Evolutionary conservation across 2,329 filamentous ascomycete genomes (phyloP).

Genomic region (Ophiostoma sp.): DNA sequence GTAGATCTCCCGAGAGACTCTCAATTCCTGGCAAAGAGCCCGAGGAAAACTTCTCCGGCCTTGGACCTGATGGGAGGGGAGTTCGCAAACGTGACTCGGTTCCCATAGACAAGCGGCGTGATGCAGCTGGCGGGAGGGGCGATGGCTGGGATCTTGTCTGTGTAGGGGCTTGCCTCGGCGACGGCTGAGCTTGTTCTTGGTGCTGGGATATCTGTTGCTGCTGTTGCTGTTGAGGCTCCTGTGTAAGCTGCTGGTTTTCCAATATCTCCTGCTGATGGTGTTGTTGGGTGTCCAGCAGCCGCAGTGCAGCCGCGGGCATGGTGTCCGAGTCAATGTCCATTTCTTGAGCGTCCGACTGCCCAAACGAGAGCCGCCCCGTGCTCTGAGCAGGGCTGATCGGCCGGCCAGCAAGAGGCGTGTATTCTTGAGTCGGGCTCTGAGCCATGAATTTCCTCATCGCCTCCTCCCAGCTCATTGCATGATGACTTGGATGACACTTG

Average conservation of each 20-base stretch:
- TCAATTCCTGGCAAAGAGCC: slow-evolving; percentile 45
- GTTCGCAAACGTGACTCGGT: slow-evolving; percentile 50
- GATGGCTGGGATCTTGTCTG: slow-evolving; percentile 11
- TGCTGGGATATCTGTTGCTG: slow-evolving; percentile 11
- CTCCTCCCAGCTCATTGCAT: slow-evolving; percentile 57
- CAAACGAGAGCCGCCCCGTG: slow-evolving; percentile 36
- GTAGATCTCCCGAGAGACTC: slow-evolving; percentile 48
- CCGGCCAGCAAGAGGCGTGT: slow-evolving; percentile 35
- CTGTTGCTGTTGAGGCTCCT: slow-evolving; percentile 13
- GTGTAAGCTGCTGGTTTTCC: background rate
- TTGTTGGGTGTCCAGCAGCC: slow-evolving; percentile 13
- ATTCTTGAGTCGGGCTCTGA: slow-evolving; percentile 49
- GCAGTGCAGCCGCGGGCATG: slow-evolving; percentile 29
- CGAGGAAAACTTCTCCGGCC: slow-evolving; percentile 47
- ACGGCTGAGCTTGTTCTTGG: slow-evolving; percentile 6
- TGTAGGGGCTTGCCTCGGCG: background rate
- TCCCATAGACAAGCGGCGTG: slow-evolving; percentile 33
- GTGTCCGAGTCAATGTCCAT: slow-evolving; percentile 49
- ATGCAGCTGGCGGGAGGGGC: slow-evolving; percentile 29
- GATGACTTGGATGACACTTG: slow-evolving; percentile 55
- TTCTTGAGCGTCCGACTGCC: slow-evolving; percentile 43
- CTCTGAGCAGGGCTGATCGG: slow-evolving; percentile 42
- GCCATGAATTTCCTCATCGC: slow-evolving; percentile 51
- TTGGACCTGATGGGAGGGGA: slow-evolving; percentile 51
- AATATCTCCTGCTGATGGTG: slow-evolving; percentile 8